These are phyloP conservation scores for Camillea tinctor DNA, from an alignment of 2,329 filamentous ascomycete genomes.

Conservation along the genomic window DNA sequence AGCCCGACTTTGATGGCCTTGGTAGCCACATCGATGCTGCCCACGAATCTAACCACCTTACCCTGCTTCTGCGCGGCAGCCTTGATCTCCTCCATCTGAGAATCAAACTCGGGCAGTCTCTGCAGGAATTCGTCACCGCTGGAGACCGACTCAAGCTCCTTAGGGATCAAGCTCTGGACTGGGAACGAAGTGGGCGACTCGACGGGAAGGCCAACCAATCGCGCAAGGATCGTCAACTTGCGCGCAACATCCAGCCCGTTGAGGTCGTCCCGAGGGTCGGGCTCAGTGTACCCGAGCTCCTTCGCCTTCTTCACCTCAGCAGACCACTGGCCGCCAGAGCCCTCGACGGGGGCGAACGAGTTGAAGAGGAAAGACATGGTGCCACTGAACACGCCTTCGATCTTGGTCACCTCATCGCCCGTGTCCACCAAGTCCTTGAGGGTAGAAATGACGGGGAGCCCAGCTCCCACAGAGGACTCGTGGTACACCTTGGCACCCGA, in stretches of 20 bases:
- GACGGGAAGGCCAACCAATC: slow-evolving; percentile 77
- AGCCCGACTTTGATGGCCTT: slow-evolving; percentile 88
- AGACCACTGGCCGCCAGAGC: slow-evolving; percentile 79
- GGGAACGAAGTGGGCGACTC: slow-evolving; percentile 86
- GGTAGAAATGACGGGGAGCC: slow-evolving; percentile 89
- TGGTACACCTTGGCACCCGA: slow-evolving; percentile 86
- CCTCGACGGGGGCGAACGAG: slow-evolving; percentile 81
- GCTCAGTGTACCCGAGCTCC: slow-evolving; percentile 87
- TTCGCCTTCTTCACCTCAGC: slow-evolving; percentile 91
- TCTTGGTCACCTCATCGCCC: slow-evolving; percentile 85
- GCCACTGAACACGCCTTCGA: slow-evolving; percentile 96
- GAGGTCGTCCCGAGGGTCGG: slow-evolving; percentile 81
- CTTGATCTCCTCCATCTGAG: slow-evolving; percentile 87
- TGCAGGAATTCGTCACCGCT: slow-evolving; percentile 85
- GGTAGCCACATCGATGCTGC: slow-evolving; percentile 81
- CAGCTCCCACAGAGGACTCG: slow-evolving; percentile 91
- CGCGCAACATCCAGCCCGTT: slow-evolving; percentile 90
- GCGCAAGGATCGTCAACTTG: slow-evolving; percentile 91
- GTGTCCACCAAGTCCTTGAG: slow-evolving; percentile 93
- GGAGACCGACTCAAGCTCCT: slow-evolving; percentile 72
- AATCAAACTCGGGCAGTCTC: slow-evolving; percentile 77
- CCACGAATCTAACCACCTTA: slow-evolving; percentile 92
- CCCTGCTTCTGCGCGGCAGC: slow-evolving; percentile 79
- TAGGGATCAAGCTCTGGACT: slow-evolving; percentile 89
- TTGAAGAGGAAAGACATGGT: slow-evolving; percentile 99